Evolutionary conservation across 139 green algal genomes (phyloP), one percentile per base, ranked within the genome.

Genomic region (Chlamydomonas applanata): DNA sequence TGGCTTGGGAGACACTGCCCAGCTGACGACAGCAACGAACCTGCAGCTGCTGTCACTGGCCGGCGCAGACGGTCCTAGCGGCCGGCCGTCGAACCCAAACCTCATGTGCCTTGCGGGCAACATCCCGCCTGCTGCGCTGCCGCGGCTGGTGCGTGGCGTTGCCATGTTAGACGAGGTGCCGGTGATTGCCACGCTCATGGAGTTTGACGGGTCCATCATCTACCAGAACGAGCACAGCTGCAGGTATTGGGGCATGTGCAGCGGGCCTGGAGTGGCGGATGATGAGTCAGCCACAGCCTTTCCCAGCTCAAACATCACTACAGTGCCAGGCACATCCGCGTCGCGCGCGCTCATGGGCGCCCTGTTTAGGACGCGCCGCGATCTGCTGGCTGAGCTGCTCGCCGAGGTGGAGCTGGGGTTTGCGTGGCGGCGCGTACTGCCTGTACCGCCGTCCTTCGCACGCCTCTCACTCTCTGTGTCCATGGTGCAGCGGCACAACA

Each of bases 331-430:
- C 54, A 33, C n/a, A 22, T 35, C 24, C 4, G 30, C 29, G n/a
- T 30, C 30, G 24, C n/a, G n/a, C 11, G 11, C 59, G 11, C 59
- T 66, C n/a, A 24, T 66, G 59, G 59, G 30, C 24, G 25, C 59
- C n/a, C 25, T 66, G 59, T 30, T 66, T 25, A 29, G 9, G 11
- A 35, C 22, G 11, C 29, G 30, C 59, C 34, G n/a, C 17, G 59
- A 66, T 9, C n/a, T 30, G n/a, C 29, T 66, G n/a, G n/a, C 11
- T n/a, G 59, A 66, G 59, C 59, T 66, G 59, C n/a, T 66, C n/a
- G 24, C 29, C 3, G 59, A 66, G 25, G 59, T 66, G 24, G 59
- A 30, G 59, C n/a, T 30, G 30, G 59, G 59, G 25, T 35, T 35
- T 19, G 11, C 30, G 59, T 66, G 59, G 59, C 59, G 59, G 4